Percentiles rank a stretch among this genome's conserved stretches.
These are phyloP conservation scores for Aureobasidium sp. DNA, from an alignment of 2,329 filamentous ascomycete species.

Conservation along the genomic window DNA sequence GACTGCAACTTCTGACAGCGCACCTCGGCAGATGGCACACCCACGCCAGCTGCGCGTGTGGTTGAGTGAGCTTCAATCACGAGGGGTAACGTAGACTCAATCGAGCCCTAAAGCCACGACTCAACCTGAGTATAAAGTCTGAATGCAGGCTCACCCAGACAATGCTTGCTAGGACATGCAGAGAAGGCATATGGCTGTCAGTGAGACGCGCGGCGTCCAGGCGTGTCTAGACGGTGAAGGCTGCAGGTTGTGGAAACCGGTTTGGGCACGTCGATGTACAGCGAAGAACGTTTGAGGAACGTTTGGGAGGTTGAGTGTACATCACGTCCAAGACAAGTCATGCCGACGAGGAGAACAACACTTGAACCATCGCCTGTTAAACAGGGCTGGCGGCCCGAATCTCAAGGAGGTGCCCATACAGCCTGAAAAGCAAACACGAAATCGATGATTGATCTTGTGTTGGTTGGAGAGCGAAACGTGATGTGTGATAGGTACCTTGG, in stretches of 20 bases:
- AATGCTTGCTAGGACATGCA: not conserved
- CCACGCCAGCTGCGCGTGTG: not conserved
- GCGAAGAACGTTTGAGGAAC: constrained; percentile 7
- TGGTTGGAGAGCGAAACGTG: not conserved
- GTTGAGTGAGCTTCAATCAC: not conserved
- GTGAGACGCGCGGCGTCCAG: constrained; percentile 7
- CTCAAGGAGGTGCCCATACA: not conserved
- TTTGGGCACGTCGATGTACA: not conserved
- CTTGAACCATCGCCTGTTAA: not conserved
- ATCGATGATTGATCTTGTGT: not conserved
- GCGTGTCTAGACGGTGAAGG: not conserved
- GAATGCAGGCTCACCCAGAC: not conserved
- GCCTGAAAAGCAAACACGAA: not conserved
- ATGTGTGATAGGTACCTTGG: not conserved
- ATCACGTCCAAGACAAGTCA: not conserved
- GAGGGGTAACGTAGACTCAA: not conserved
- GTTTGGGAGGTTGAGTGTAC: not conserved
- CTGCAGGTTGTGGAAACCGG: not conserved
- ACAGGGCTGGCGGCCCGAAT: constrained; percentile 1
- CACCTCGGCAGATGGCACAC: not conserved
- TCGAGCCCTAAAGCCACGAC: not conserved
- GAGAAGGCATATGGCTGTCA: not conserved
- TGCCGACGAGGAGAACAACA: not conserved
- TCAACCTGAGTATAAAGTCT: not conserved
- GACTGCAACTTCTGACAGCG: not conserved